Conservation (phyloP, 2,329 filamentous ascomycete species). For the Emericellopsis atlantica region DNA sequence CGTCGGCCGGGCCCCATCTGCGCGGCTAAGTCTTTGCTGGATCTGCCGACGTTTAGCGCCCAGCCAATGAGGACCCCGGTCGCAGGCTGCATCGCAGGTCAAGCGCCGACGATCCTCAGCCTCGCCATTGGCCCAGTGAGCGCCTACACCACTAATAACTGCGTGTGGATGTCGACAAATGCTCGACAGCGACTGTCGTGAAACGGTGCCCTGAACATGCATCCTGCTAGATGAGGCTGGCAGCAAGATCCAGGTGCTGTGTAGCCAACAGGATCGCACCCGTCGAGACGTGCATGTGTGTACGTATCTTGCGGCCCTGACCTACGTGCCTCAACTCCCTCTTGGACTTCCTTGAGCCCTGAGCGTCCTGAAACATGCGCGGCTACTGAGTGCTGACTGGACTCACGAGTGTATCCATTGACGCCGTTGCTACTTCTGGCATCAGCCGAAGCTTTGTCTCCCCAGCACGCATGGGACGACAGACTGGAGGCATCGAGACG, state of each 20-base stretch:
- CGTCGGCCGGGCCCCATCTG: neutral
- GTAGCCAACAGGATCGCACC: too few relatives aligned
- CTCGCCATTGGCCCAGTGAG: neutral
- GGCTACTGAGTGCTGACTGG: neutral
- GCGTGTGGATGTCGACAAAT: too few relatives aligned
- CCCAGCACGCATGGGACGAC: neutral
- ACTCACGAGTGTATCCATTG: neutral
- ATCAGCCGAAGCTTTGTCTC: neutral
- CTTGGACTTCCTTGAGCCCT: neutral
- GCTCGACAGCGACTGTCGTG: neutral
- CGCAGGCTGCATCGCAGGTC: too few relatives aligned
- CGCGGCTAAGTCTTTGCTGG: conserved; percentile 1
- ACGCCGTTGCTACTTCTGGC: conserved; percentile 1
- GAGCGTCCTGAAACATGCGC: neutral
- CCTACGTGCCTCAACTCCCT: too few relatives aligned
- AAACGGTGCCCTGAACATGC: too few relatives aligned
- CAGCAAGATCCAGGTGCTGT: too few relatives aligned
- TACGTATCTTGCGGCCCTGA: too few relatives aligned
- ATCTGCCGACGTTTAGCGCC: conserved; percentile 1
- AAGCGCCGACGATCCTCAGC: neutral
- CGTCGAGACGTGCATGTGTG: neutral
- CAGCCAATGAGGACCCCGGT: neutral
- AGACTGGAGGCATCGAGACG: neutral
- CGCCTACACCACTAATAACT: neutral
- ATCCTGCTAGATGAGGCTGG: too few relatives aligned